Conservation (phyloP, 1,284 basidiomycete genomes). For the Melampsora americana region DNA sequence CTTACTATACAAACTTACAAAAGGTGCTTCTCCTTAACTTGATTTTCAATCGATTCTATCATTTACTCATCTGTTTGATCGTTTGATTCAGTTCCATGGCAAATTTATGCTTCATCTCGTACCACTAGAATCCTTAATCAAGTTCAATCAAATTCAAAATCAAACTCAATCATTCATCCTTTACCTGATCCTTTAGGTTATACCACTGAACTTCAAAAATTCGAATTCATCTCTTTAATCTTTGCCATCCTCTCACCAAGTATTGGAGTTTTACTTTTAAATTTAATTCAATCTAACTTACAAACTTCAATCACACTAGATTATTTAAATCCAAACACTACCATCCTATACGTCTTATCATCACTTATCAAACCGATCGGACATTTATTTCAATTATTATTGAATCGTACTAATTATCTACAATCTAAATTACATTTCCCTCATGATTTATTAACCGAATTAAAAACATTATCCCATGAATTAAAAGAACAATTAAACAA, state of each 20-base stretch:
- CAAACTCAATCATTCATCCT: neutral
- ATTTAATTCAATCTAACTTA: slow-evolving; percentile 19
- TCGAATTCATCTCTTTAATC: slow-evolving; percentile 16
- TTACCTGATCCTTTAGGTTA: neutral
- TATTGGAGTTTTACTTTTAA: neutral
- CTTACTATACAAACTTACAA: slow-evolving; percentile 25
- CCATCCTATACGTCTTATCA: slow-evolving; percentile 17
- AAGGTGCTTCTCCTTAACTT: slow-evolving; percentile 6
- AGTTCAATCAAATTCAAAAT: neutral
- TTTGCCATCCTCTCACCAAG: slow-evolving; percentile 25
- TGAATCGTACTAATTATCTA: slow-evolving; percentile 1
- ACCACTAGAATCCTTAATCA: slow-evolving; percentile 18
- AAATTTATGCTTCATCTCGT: slow-evolving; percentile 20
- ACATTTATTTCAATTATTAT: slow-evolving; percentile 11
- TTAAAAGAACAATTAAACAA: neutral
- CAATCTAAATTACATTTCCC: slow-evolving; percentile 32
- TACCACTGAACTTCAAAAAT: slow-evolving; percentile 16
- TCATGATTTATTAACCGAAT: neutral
- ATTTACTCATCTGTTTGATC: neutral
- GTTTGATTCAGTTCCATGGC: slow-evolving; percentile 23
- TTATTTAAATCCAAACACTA: slow-evolving; percentile 29
- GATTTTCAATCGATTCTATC: neutral
- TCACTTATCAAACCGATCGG: slow-evolving; percentile 25
- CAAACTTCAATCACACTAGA: slow-evolving; percentile 3
- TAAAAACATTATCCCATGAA: slow-evolving; percentile 11